These are phyloP conservation scores for Sclerotiophoma versabilis DNA, from an alignment of 2,329 filamentous ascomycete species.

Conservation along the genomic window DNA sequence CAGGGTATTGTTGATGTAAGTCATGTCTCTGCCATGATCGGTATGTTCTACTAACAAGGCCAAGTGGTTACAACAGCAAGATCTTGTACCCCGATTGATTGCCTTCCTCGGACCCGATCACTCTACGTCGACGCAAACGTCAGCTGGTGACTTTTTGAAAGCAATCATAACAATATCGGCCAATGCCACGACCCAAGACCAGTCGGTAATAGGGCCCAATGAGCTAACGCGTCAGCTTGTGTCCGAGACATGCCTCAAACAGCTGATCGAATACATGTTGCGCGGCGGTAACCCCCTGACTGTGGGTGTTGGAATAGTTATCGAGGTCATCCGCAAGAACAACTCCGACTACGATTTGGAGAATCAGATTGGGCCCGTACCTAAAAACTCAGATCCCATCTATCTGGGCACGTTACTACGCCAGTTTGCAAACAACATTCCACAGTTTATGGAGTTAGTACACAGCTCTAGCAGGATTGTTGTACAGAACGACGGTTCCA, in stretches of 20 bases:
- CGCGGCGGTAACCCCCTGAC: constrained; percentile 91
- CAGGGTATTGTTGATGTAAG: constrained; percentile 91
- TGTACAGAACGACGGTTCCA: constrained; percentile 62
- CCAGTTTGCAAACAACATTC: constrained; percentile 88
- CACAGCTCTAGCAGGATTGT: constrained; percentile 72
- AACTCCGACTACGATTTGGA: constrained; percentile 99
- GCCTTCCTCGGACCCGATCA: constrained; percentile 86
- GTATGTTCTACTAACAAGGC: constrained; percentile 19
- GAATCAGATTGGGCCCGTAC: constrained; percentile 79
- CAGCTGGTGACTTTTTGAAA: constrained; percentile 96
- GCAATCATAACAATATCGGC: constrained; percentile 99
- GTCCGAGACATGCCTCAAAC: constrained; percentile 81
- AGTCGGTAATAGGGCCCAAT: constrained; percentile 98
- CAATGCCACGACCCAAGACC: constrained; percentile 96
- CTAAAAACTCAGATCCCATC: constrained; percentile 89
- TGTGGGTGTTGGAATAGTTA: constrained; percentile 95
- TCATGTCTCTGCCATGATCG: constrained; percentile 11
- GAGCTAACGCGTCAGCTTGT: constrained; percentile 95
- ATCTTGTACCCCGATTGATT: constrained; percentile 85
- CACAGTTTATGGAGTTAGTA: constrained; percentile 91
- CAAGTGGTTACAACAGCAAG: constrained; percentile 89
- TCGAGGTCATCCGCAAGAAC: constrained; percentile 98
- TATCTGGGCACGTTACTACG: constrained; percentile 91
- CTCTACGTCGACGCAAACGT: constrained; percentile 90
- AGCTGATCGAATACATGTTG: constrained; percentile 90